A percentile compares a stretch with the other conserved stretches of the same genome.
Evolutionary conservation across 2,329 filamentous ascomycete genomes (phyloP).

Genomic region (Dichotomopilus funicola): DNA sequence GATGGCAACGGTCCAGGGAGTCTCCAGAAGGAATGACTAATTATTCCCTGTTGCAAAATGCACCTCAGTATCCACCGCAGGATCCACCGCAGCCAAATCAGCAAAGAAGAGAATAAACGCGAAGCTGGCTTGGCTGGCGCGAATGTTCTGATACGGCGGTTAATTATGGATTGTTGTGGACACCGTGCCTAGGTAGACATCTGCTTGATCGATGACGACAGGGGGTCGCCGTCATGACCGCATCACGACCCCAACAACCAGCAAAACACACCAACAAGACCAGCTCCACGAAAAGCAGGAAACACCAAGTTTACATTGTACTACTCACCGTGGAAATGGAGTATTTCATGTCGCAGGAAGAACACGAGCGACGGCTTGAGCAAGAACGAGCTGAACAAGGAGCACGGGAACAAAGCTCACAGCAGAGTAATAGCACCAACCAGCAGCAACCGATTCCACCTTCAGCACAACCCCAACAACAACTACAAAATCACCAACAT

Average conservation of each 20-base stretch:
- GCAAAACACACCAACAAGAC: background rate
- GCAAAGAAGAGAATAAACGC: no score
- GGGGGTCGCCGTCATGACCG: background rate
- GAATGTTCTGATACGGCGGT: no score
- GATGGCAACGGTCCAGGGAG: no score
- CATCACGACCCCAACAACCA: background rate
- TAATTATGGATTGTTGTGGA: no score
- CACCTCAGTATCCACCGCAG: no score
- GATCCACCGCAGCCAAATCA: no score
- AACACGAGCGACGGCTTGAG: constrained; percentile 1
- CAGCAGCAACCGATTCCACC: background rate
- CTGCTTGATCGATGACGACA: constrained; percentile 3
- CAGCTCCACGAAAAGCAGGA: background rate
- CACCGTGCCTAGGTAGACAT: background rate
- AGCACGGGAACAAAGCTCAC: background rate
- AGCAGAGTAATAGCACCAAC: background rate
- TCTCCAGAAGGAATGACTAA: no score
- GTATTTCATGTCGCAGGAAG: constrained; percentile 11
- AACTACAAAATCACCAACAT: background rate
- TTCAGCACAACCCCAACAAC: background rate
- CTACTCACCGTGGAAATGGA: background rate
- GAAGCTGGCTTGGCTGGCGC: no score
- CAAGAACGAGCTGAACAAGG: background rate
- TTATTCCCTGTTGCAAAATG: no score
- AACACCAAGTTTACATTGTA: background rate